A percentile compares a stretch with the other conserved stretches of the same genome.
Evolutionary conservation across 768 basidiomycete genomes (phyloP).

Genomic region (Stropharia rugosoannulata): DNA sequence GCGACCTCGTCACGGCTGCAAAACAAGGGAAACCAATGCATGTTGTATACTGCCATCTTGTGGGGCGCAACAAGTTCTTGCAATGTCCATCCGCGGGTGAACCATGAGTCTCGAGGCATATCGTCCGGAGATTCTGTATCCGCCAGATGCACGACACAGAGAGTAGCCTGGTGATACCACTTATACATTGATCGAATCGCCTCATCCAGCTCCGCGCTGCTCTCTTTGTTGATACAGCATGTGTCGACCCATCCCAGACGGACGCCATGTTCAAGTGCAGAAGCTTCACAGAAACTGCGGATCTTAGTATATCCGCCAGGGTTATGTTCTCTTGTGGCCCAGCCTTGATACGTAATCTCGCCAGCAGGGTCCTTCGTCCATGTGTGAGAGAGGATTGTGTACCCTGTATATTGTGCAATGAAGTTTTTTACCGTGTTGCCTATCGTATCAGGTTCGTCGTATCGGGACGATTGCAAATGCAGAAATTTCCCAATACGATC

Average conservation of each 20-base stretch:
- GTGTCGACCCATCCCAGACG: not conserved
- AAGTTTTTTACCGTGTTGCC: too few relatives aligned
- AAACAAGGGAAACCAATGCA: too few relatives aligned
- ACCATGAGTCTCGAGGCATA: not conserved
- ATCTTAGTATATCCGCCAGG: not conserved
- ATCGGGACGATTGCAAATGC: too few relatives aligned
- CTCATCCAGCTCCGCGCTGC: not conserved
- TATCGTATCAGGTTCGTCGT: too few relatives aligned
- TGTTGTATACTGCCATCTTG: too few relatives aligned
- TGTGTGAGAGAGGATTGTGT: not conserved
- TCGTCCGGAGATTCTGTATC: not conserved
- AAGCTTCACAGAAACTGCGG: not conserved
- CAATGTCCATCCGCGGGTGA: constrained; percentile 1
- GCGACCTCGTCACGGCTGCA: too few relatives aligned
- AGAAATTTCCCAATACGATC: too few relatives aligned
- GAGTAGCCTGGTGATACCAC: not conserved
- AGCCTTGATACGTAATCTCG: not conserved
- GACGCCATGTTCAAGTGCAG: not conserved
- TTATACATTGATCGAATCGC: not conserved
- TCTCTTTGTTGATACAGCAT: not conserved
- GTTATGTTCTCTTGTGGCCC: not conserved
- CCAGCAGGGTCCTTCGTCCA: not conserved
- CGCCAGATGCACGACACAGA: not conserved
- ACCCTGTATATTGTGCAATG: too few relatives aligned
- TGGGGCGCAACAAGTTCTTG: too few relatives aligned